Base-by-base conservation (phyloP, 208 protist species). In the Leishmania tarentolae region DNA sequence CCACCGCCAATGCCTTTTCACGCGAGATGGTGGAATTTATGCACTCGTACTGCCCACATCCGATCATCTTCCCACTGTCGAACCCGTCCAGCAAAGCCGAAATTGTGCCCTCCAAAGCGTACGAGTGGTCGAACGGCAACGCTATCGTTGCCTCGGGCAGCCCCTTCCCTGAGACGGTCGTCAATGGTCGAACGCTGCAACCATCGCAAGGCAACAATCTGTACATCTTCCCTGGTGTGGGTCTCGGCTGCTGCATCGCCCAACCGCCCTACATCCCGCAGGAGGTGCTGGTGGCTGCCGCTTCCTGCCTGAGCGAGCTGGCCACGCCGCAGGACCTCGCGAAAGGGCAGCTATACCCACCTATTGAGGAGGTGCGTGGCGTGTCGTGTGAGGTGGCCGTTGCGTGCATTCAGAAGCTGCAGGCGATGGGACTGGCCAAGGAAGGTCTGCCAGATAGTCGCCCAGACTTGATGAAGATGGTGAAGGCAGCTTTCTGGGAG, bases 151-250 rank as follows among this genome's bases (percentile, higher is more conserved):
- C 98, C 44, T 94, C 92, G 44, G 99, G 99, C 74, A 98, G 93
- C 72, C 99, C 99, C 57, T 99, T 99, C 89, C 89, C 91, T 2
- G 88, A 93, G 37, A 94, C 97, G 31, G 84, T 87, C 28, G 80
- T 96, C 56, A 90, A 98, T 63, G 97, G 94, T 68, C 92, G 93
- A 59, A 94, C 88, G 13, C 77, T 96, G 74, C 56, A 83, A 21
- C 93, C 97, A 15, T 94, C 95, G 50, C 99, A 99, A 90, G 98
- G 97, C 61, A 99, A 99, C 92, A 99, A 99, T 88, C 94, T 99
- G 65, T 98, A 98, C 85, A 93, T 99, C 70, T 99, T 99, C 91
- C 98, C 98, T 35, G 98, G 98, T 63, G 78, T 99, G 28, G 98
- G 97, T 57, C 91, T 99, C 40, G 99, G 96, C 56, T 93, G 91